Evolutionary conservation across 129 eudicot species (phyloP).

Genomic region (Chrysanthemum makinoi): DNA sequence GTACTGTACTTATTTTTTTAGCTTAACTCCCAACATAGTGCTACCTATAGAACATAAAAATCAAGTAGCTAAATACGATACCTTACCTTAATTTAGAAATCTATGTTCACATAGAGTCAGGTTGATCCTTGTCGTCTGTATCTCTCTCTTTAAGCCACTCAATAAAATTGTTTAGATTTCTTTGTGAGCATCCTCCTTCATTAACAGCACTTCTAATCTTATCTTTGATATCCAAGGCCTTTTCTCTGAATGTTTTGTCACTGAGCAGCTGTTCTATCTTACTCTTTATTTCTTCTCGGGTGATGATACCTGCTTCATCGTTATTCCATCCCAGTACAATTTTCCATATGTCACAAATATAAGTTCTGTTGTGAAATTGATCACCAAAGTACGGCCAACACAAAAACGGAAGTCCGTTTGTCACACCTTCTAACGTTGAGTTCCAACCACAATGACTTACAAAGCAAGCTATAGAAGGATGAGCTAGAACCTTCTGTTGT

Average conservation of each 20-base stretch:
- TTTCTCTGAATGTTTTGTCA: slow-evolving; percentile 7
- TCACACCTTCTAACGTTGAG: too few species aligned
- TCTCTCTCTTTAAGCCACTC: neutral
- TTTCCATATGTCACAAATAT: slow-evolving; percentile 32
- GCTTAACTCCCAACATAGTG: too few species aligned
- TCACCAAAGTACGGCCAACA: slow-evolving; percentile 63
- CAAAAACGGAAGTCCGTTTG: too few species aligned
- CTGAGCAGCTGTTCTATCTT: slow-evolving; percentile 39
- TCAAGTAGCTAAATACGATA: too few species aligned
- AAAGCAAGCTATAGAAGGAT: slow-evolving; percentile 42
- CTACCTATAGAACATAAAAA: too few species aligned
- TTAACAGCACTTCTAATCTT: slow-evolving; percentile 5
- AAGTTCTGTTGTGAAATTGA: slow-evolving; percentile 45
- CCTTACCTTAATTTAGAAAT: neutral
- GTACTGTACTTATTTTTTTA: too few species aligned
- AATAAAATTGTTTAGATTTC: slow-evolving; percentile 32
- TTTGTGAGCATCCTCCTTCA: slow-evolving; percentile 37
- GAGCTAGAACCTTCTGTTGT: slow-evolving; percentile 26
- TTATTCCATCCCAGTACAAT: too few species aligned
- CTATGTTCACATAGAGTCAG: slow-evolving; percentile 2
- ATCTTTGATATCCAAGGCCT: slow-evolving; percentile 30
- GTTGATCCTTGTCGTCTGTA: neutral
- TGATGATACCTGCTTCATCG: too few species aligned
- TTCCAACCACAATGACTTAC: slow-evolving; percentile 47
- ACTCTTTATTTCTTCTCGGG: neutral